Percentiles rank a stretch among this genome's conserved stretches.
These are phyloP conservation scores for Malassezia caprae DNA, from an alignment of 1,284 basidiomycete species.

Conservation along the genomic window DNA sequence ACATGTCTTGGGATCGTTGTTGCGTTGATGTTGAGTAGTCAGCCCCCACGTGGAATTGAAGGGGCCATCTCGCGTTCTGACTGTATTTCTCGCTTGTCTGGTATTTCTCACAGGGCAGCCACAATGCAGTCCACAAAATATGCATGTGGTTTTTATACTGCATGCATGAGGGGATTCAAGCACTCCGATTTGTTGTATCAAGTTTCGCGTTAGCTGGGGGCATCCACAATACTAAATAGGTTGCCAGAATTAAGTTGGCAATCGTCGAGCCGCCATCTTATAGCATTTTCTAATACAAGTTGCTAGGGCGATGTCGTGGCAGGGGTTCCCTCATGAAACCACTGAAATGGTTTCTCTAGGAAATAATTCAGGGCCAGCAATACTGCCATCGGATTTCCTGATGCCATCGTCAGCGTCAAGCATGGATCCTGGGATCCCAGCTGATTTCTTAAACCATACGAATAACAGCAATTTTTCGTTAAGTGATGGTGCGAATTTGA, in stretches of 20 bases:
- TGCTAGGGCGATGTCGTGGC: background rate
- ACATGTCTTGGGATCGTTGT: conserved; percentile 17
- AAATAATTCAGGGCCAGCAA: background rate
- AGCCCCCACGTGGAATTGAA: background rate
- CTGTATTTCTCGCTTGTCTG: background rate
- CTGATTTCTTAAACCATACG: background rate
- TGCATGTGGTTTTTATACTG: background rate
- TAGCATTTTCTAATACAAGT: background rate
- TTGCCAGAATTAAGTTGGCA: background rate
- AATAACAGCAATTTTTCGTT: background rate
- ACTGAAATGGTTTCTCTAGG: background rate
- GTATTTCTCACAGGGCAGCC: background rate
- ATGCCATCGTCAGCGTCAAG: background rate
- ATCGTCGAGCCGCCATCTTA: background rate
- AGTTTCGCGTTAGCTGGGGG: background rate
- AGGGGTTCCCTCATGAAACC: background rate
- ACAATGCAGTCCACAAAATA: background rate
- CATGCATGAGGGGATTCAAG: background rate
- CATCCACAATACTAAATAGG: background rate
- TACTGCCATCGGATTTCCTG: background rate
- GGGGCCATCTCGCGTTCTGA: background rate
- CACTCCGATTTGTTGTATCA: background rate
- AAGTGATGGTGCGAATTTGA: background rate
- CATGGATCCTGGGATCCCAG: background rate
- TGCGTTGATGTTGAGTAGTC: background rate